phyloP scores from a whole-genome alignment of 768 basidiomycete species.

The Asterophora parasitica region DNA sequence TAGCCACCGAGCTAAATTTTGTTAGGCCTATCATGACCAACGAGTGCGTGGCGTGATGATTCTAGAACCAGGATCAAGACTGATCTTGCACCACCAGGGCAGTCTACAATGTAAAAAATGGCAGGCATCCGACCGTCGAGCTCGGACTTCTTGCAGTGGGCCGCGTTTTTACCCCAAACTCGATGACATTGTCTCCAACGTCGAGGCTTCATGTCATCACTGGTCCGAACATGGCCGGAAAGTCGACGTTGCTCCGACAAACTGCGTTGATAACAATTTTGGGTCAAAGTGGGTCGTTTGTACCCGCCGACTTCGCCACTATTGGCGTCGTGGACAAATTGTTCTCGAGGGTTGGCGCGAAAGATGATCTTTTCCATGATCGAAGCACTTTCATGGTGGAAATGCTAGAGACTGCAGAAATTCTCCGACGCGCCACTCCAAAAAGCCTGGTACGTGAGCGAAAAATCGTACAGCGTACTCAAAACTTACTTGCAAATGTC shows the following conservation, averaged over 20 bases:
- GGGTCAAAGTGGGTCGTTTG: conserved; percentile 90
- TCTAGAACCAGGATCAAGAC: background rate
- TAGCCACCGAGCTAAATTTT: conserved; percentile 76
- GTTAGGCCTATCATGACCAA: conserved; percentile 65
- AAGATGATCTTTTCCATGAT: conserved; percentile 91
- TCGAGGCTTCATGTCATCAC: conserved; percentile 81
- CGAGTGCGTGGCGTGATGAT: conserved; percentile 43
- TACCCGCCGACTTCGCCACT: conserved; percentile 78
- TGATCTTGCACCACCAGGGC: conserved; percentile 28
- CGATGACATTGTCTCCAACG: conserved; percentile 52
- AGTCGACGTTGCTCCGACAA: conserved; percentile 90
- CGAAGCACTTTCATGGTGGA: conserved; percentile 98
- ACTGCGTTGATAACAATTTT: conserved; percentile 85
- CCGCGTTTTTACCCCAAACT: conserved; percentile 83
- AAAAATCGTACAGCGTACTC: background rate
- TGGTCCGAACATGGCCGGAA: conserved; percentile 95
- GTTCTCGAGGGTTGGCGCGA: conserved; percentile 92
- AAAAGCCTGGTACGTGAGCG: conserved; percentile 63
- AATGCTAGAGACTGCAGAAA: conserved; percentile 92
- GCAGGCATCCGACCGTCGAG: conserved; percentile 93
- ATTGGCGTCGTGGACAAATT: conserved; percentile 88
- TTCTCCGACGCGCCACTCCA: conserved; percentile 77
- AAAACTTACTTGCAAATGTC: conserved; percentile 3
- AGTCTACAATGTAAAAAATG: conserved; percentile 66
- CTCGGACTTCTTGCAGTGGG: conserved; percentile 71